Evolutionary conservation across 148 eudicot species (phyloP).

Genomic region (Camellia granthamiana): DNA sequence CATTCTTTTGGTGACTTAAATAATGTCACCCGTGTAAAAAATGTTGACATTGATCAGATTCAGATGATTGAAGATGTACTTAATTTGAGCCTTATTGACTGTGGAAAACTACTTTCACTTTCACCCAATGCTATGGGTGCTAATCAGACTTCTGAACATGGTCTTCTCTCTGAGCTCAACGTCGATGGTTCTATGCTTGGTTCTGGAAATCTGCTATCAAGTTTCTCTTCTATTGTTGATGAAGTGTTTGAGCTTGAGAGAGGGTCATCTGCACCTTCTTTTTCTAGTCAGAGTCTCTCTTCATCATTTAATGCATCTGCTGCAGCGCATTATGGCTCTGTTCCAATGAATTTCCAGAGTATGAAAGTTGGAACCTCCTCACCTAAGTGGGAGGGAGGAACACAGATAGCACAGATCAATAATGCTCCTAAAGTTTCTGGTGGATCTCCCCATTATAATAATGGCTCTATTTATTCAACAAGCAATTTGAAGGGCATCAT

Average conservation of each 20-base stretch:
- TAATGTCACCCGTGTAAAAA: constrained; percentile 52
- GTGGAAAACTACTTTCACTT: constrained; percentile 40
- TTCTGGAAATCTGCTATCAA: constrained; percentile 46
- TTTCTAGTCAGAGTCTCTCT: constrained; percentile 35
- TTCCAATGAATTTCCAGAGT: constrained; percentile 31
- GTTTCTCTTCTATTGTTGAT: constrained; percentile 81
- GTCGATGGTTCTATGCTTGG: constrained; percentile 41
- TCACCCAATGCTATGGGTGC: constrained; percentile 32
- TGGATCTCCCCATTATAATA: constrained; percentile 38
- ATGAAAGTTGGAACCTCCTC: constrained; percentile 46
- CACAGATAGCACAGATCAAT: constrained; percentile 35
- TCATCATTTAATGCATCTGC: constrained; percentile 40
- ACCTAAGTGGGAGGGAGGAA: constrained; percentile 47
- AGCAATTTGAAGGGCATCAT: constrained; percentile 52
- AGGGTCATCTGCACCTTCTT: constrained; percentile 44
- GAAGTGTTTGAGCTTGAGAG: constrained; percentile 84
- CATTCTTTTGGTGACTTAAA: constrained; percentile 37
- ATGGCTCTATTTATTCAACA: constrained; percentile 40
- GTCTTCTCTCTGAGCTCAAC: constrained; percentile 45
- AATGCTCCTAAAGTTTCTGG: constrained; percentile 28
- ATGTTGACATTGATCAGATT: constrained; percentile 68
- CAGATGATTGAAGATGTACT: constrained; percentile 81
- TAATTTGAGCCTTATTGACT: constrained; percentile 72
- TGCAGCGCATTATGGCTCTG: constrained; percentile 46
- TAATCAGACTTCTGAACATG: constrained; percentile 43